A percentile compares a stretch with the other conserved stretches of the same genome.
phyloP scores from a whole-genome alignment of 2,329 filamentous ascomycete species.

The Stenocarpella maydis region DNA sequence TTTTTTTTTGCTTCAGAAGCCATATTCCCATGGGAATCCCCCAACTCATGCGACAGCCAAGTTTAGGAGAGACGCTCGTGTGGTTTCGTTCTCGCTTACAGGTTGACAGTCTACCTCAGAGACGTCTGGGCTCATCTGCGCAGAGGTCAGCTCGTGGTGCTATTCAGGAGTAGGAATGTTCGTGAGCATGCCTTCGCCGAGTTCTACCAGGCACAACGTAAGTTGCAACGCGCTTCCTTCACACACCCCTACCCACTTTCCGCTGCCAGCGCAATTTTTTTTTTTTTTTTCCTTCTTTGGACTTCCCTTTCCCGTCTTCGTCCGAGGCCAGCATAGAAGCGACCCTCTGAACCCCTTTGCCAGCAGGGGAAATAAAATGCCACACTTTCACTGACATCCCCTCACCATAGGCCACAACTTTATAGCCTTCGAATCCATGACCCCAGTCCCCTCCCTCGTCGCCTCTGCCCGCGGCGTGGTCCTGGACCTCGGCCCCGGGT shows the following conservation, averaged over 20 bases:
- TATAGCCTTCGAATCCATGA: slow-evolving; percentile 31
- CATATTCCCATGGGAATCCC: not conserved
- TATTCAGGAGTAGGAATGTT: slow-evolving; percentile 12
- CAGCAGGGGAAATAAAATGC: no score
- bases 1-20: not conserved
- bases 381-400: not conserved
- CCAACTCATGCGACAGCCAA: no score
- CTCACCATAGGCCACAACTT: slow-evolving; percentile 12
- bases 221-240: not conserved
- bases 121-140: slow-evolving; percentile 24
- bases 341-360: not conserved
- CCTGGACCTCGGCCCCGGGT: slow-evolving; percentile 54
- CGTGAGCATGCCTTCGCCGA: slow-evolving; percentile 27
- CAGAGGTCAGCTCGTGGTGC: slow-evolving; percentile 12
- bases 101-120: slow-evolving; percentile 16
- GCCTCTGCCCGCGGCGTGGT: slow-evolving; percentile 43
- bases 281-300: no score
- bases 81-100: not conserved
- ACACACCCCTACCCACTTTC: no score
- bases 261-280: no score
- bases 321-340: not conserved
- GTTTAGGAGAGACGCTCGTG: not conserved
- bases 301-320: no score
- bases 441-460: slow-evolving; percentile 31
- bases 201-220: slow-evolving; percentile 25